Conservation (phyloP, 495 filamentous ascomycete species). For the Aspergillus diversus region DNA sequence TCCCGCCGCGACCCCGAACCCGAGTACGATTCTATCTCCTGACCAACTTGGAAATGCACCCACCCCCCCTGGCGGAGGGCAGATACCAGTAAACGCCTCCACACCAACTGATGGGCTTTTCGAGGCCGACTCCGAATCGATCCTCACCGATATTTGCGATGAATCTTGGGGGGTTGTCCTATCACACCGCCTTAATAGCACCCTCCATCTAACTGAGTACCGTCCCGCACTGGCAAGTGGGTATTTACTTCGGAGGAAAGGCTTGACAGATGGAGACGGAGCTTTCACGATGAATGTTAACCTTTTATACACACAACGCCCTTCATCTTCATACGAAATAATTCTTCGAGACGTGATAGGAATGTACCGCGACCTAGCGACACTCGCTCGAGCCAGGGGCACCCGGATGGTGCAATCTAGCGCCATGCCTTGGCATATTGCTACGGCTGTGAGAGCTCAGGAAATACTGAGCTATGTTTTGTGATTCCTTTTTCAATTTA, state of each 20-base stretch:
- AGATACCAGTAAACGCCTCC: constrained; percentile 49
- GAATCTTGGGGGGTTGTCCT: constrained; percentile 81
- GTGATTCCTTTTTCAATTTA: constrained; percentile 24
- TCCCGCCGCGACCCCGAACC: constrained; percentile 52
- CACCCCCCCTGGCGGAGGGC: constrained; percentile 33
- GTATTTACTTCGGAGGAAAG: constrained; percentile 76
- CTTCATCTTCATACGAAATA: constrained; percentile 52
- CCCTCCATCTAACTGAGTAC: constrained; percentile 63
- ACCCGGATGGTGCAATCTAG: constrained; percentile 63
- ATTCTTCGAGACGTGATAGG: constrained; percentile 71
- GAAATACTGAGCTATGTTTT: constrained; percentile 51
- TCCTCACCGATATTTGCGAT: constrained; percentile 76
- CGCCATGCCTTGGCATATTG: constrained; percentile 84
- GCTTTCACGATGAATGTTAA: constrained; percentile 68
- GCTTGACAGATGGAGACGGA: constrained; percentile 61
- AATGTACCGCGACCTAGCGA: constrained; percentile 76
- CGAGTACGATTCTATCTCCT: constrained; percentile 49
- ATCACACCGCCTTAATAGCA: constrained; percentile 70
- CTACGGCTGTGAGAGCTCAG: constrained; percentile 69
- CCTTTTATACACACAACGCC: constrained; percentile 59
- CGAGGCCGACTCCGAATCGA: constrained; percentile 71
- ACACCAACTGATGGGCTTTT: constrained; percentile 57
- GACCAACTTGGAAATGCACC: constrained; percentile 44
- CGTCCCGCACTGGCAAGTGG: constrained; percentile 70
- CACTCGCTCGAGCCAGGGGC: constrained; percentile 71